These are phyloP conservation scores for Wickerhamomyces mucosus DNA, from an alignment of 805 yeast species.

Conservation along the genomic window DNA sequence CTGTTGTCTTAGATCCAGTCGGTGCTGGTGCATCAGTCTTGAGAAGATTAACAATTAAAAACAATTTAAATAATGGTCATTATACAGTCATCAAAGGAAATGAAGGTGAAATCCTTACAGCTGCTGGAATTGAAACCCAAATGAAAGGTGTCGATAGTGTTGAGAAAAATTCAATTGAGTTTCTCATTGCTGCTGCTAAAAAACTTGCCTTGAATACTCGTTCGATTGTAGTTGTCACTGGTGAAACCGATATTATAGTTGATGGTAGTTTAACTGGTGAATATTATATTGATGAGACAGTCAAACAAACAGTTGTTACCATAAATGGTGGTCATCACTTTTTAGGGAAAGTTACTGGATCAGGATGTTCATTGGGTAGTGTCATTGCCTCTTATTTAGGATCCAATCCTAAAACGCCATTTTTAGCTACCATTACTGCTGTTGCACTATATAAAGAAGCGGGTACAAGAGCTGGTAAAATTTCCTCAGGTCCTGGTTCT, in stretches of 20 bases:
- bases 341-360: constrained; percentile 67
- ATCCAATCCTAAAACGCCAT: no score
- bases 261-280: no score
- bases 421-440: no score
- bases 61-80: constrained; percentile 46
- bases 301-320: constrained; percentile 21
- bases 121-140: constrained; percentile 37
- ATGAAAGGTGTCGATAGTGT: constrained; percentile 72
- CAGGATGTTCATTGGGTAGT: constrained; percentile 79
- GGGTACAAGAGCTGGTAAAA: constrained; percentile 1
- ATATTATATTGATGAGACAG: constrained; percentile 12
- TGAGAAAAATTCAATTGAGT: constrained; percentile 15
- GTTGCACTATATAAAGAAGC: constrained; percentile 2
- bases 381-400: constrained; percentile 50
- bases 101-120: constrained; percentile 62
- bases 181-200: constrained; percentile 31
- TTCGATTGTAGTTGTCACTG: constrained; percentile 65
- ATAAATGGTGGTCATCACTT: constrained; percentile 49
- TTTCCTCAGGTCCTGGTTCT: constrained; percentile 3
- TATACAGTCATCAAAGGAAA: constrained; percentile 75
- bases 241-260: constrained; percentile 41
- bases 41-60: constrained; percentile 39
- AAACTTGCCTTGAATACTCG: constrained; percentile 40
- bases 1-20: constrained; percentile 84
- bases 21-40: constrained; percentile 76